A percentile compares a stretch with the other conserved stretches of the same genome.
Evolutionary conservation across 257 asterid species (phyloP).

Genomic region (Penstemon newberryi): DNA sequence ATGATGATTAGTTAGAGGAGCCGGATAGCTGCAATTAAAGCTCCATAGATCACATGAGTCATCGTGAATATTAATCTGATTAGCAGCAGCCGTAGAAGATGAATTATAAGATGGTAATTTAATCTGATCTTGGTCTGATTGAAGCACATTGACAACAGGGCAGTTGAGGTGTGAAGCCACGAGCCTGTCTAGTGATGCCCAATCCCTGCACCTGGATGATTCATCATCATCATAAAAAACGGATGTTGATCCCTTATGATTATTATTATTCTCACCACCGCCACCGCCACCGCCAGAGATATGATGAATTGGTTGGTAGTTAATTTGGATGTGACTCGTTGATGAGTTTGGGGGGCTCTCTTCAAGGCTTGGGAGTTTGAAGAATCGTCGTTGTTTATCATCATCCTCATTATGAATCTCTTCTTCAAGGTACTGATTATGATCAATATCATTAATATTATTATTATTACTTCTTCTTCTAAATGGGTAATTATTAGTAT

Average conservation of each 20-base stretch:
- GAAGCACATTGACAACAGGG: constrained; percentile 4
- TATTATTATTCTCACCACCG: no score
- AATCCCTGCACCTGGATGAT: constrained; percentile 20
- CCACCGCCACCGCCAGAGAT: no score
- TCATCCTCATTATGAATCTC: background rate
- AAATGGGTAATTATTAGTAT: background rate
- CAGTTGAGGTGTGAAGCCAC: constrained; percentile 48
- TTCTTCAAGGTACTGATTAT: no score
- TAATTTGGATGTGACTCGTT: background rate
- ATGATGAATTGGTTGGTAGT: background rate
- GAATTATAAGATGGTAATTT: no score
- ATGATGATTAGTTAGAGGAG: no score
- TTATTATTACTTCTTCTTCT: background rate
- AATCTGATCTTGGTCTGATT: no score
- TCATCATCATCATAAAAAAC: no score
- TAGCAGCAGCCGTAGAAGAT: no score
- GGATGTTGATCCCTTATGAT: no score
- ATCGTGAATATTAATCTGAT: no score
- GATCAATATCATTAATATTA: background rate
- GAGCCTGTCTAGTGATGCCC: constrained; percentile 49
- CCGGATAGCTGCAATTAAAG: no score
- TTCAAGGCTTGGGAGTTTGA: constrained; percentile 43
- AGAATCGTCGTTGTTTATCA: constrained; percentile 11
- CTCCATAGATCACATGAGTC: no score
- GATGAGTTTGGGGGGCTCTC: constrained; percentile 35